phyloP scores from a whole-genome alignment of 345 rosid species.

The Murraya paniculata region DNA sequence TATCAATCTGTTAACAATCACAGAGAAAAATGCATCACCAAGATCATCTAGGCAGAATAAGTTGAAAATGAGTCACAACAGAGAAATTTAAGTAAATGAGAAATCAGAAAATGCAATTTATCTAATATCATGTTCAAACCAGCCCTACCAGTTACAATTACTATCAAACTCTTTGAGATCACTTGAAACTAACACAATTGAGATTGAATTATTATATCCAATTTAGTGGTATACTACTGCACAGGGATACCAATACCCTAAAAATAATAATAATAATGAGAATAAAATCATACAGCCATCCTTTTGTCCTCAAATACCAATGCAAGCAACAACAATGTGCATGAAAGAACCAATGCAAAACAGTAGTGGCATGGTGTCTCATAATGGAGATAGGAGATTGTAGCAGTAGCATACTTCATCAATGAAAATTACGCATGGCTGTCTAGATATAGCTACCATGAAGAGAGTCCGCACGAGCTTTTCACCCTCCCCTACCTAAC shows the following conservation, averaged over 20 bases:
- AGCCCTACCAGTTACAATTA: neutral
- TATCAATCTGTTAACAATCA: slow-evolving; percentile 67
- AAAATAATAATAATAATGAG: neutral
- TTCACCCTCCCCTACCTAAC: slow-evolving; percentile 96
- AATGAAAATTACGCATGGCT: slow-evolving; percentile 93
- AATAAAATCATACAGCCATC: slow-evolving; percentile 1
- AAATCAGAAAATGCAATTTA: neutral
- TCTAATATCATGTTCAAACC: neutral
- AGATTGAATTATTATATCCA: neutral
- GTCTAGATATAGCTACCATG: slow-evolving; percentile 85
- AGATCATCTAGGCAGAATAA: neutral
- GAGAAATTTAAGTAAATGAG: neutral
- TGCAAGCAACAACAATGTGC: neutral
- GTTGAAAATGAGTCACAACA: neutral
- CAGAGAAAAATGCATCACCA: slow-evolving; percentile 11
- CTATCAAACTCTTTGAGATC: neutral
- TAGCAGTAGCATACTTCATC: slow-evolving; percentile 66
- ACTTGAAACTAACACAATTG: neutral
- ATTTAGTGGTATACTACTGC: neutral
- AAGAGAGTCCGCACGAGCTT: slow-evolving; percentile 92
- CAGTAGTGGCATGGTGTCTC: neutral
- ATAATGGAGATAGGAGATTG: slow-evolving; percentile 3
- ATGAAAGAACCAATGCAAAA: slow-evolving; percentile 9
- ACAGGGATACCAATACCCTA: neutral
- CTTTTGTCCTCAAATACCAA: neutral